Conservation (phyloP, 176 grass and related monocot genomes). For the Bromus sterilis region DNA sequence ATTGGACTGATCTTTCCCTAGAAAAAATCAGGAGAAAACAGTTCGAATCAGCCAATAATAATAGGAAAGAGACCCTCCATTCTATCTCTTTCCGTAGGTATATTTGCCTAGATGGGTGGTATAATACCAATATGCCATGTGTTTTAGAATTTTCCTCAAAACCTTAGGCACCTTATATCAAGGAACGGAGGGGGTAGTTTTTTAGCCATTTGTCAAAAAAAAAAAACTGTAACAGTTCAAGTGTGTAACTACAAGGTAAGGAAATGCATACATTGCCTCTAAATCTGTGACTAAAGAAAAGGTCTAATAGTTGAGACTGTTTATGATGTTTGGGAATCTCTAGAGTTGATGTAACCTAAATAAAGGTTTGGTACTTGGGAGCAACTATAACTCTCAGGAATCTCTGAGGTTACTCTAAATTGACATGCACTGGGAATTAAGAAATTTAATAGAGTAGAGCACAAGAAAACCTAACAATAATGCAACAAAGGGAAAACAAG, state of each 20-base stretch:
- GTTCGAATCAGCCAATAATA: no score
- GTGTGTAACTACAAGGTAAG: not conserved
- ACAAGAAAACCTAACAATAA: constrained; percentile 1
- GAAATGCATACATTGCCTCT: not conserved
- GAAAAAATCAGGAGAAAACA: no score
- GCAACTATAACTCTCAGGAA: not conserved
- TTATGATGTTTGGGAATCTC: not conserved
- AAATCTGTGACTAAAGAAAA: not conserved
- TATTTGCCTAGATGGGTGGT: no score
- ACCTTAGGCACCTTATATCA: no score
- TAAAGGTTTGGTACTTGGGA: not conserved
- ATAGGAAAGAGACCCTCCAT: no score
- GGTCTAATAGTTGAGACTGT: not conserved
- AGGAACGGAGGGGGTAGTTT: no score
- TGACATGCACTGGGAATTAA: not conserved
- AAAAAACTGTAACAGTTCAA: not conserved
- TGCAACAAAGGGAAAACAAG: not conserved
- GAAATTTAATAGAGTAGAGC: not conserved
- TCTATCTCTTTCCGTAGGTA: no score
- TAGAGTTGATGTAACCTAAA: not conserved
- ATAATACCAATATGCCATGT: no score
- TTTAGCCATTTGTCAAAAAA: not conserved
- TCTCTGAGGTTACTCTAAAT: not conserved
- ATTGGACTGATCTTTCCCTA: no score
- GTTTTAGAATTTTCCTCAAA: no score